A percentile compares a stretch with the other conserved stretches of the same genome.
Evolutionary conservation across 208 protist species (phyloP).

Genomic region (Kentomonas sorsogonicus): DNA sequence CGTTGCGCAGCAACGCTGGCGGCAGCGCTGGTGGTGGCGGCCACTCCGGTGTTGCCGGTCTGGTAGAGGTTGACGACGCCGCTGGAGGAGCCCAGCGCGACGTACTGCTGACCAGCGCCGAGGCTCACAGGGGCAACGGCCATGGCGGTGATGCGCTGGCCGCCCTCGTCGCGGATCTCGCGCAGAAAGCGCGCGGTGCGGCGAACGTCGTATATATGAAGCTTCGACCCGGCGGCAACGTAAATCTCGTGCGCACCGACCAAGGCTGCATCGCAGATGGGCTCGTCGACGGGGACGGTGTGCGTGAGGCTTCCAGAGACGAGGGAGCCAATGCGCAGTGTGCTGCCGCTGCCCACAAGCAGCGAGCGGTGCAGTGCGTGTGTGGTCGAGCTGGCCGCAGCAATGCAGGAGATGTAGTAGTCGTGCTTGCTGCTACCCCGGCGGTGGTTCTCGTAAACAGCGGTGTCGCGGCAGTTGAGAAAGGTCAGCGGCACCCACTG

Average conservation of each 20-base stretch:
- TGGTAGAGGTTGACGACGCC: constrained; percentile 76
- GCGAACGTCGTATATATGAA: constrained; percentile 78
- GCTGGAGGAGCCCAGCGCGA: constrained; percentile 62
- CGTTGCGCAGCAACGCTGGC: not conserved
- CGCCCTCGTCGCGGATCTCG: constrained; percentile 52
- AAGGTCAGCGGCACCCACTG: constrained; percentile 59
- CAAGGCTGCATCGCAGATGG: constrained; percentile 53
- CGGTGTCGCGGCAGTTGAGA: constrained; percentile 56
- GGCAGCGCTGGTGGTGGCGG: not conserved
- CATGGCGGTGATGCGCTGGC: constrained; percentile 57
- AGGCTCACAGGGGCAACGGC: constrained; percentile 14
- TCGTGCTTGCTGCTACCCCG: constrained; percentile 54
- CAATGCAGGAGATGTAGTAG: constrained; percentile 40
- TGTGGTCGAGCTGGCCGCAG: not conserved
- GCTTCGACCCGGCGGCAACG: constrained; percentile 50
- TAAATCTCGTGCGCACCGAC: constrained; percentile 45
- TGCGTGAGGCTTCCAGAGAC: constrained; percentile 56
- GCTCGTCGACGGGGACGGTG: constrained; percentile 37
- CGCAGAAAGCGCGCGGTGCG: constrained; percentile 53
- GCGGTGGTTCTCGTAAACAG: constrained; percentile 56
- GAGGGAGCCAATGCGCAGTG: constrained; percentile 60
- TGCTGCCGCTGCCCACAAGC: constrained; percentile 46
- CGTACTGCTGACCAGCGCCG: constrained; percentile 4
- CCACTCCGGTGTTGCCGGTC: constrained; percentile 14
- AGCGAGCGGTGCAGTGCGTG: constrained; percentile 15